These are phyloP conservation scores for Vaccinium myrtillus DNA, from an alignment of 148 eudicot genomes.

Conservation along the genomic window DNA sequence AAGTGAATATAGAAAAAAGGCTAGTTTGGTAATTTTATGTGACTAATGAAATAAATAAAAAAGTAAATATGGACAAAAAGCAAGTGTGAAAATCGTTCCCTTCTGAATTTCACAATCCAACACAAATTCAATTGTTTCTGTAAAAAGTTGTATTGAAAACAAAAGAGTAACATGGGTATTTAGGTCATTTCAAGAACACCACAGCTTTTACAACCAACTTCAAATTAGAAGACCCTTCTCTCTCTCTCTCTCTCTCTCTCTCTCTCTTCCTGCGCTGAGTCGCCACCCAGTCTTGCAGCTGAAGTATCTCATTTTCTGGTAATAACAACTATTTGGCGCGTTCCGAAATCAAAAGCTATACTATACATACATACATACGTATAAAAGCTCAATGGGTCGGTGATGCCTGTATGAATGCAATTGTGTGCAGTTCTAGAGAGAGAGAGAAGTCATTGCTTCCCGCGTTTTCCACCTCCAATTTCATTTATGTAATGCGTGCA, in stretches of 20 bases:
- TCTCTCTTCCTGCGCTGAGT: background rate
- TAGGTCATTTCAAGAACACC: background rate
- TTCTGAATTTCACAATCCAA: too few species aligned
- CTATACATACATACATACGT: background rate
- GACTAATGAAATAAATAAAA: too few species aligned
- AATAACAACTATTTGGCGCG: background rate
- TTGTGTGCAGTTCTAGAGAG: background rate
- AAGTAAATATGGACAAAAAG: too few species aligned
- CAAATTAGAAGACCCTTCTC: background rate
- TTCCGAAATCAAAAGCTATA: background rate
- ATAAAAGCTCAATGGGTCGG: background rate
- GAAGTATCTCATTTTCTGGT: background rate
- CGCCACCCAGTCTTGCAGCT: background rate
- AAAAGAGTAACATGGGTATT: background rate
- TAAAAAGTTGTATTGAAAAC: too few species aligned
- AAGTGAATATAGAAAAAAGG: too few species aligned
- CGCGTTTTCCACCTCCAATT: constrained; percentile 50
- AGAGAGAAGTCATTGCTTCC: constrained; percentile 58
- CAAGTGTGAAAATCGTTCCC: too few species aligned
- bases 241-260: background rate
- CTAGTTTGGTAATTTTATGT: too few species aligned
- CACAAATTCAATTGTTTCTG: too few species aligned
- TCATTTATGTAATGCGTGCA: constrained; percentile 77
- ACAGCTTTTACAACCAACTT: background rate
- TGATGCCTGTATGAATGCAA: background rate